Conservation (phyloP, 139 green algal species). For the Pycnococcus provasolii region DNA sequence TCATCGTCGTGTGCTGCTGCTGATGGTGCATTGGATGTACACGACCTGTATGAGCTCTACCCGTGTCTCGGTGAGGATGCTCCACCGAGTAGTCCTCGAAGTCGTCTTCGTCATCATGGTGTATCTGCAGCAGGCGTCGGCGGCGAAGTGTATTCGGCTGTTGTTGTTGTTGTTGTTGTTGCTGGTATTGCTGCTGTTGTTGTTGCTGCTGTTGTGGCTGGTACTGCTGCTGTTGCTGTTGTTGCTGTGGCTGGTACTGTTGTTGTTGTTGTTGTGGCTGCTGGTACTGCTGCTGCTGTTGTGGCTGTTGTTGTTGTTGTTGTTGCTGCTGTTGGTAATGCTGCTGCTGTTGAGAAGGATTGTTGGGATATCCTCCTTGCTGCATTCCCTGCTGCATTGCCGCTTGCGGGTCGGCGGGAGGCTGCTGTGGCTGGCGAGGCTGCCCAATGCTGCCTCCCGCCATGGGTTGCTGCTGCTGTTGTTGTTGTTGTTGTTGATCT, state of each 20-base stretch:
- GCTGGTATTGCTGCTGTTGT: neutral
- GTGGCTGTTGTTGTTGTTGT: constrained; percentile 4
- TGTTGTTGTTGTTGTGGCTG: constrained; percentile 4
- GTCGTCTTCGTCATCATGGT: no score
- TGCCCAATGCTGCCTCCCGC: neutral
- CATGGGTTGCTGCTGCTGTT: neutral
- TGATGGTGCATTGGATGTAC: no score
- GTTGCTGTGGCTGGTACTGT: neutral
- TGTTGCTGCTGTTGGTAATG: neutral
- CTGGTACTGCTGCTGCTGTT: neutral
- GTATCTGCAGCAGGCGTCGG: no score
- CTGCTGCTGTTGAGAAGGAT: neutral
- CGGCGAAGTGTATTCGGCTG: neutral
- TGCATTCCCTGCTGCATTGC: neutral
- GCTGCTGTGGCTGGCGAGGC: neutral
- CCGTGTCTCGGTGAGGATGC: no score
- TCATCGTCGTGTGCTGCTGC: no score
- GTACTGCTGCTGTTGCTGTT: neutral
- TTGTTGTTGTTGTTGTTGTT: constrained; percentile 9
- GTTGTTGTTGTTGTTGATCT: constrained; percentile 5
- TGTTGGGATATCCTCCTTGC: neutral
- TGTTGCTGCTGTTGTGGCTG: constrained; percentile 1
- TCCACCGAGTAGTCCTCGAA: no score
- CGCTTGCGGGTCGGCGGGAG: neutral
- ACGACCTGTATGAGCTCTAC: no score